Evolutionary conservation across 495 filamentous ascomycete genomes (phyloP).

Genomic region (Lophiotrema nucula): DNA sequence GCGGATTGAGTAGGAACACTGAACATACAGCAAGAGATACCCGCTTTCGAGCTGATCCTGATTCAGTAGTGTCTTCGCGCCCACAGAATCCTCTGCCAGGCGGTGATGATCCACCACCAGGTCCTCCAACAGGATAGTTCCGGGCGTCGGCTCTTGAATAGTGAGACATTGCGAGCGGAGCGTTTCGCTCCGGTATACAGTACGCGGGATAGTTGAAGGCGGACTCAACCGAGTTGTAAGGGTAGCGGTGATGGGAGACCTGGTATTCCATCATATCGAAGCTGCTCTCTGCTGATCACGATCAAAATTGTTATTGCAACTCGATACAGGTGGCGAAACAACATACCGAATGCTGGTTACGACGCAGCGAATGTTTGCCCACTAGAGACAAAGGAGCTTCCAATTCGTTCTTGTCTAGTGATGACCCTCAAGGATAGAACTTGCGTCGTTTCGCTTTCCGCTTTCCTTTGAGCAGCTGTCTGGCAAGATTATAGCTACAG

Average conservation of each 20-base stretch:
- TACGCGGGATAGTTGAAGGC: no score
- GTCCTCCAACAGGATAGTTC: no score
- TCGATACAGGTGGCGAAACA: constrained; percentile 1
- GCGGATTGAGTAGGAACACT: background rate
- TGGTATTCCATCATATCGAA: no score
- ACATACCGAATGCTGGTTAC: constrained; percentile 14
- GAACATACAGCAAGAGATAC: constrained; percentile 35
- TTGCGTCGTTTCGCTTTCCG: background rate
- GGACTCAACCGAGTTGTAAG: no score
- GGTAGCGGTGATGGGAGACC: no score
- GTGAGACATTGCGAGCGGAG: no score
- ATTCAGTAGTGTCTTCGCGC: constrained; percentile 14
- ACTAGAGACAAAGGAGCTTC: background rate
- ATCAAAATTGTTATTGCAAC: background rate
- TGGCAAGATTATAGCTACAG: background rate
- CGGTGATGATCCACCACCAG: no score
- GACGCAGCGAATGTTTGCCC: constrained; percentile 24
- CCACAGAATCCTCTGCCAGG: constrained; percentile 11
- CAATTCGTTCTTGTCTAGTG: constrained; percentile 14
- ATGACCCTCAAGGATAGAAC: constrained; percentile 16
- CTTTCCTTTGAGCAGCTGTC: background rate
- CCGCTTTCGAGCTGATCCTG: constrained; percentile 10
- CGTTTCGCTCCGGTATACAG: no score
- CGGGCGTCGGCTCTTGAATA: no score
- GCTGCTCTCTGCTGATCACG: constrained; percentile 13